Conservation (phyloP, 73 alveolate genomes). For the Tetrahymena malaccensis region DNA sequence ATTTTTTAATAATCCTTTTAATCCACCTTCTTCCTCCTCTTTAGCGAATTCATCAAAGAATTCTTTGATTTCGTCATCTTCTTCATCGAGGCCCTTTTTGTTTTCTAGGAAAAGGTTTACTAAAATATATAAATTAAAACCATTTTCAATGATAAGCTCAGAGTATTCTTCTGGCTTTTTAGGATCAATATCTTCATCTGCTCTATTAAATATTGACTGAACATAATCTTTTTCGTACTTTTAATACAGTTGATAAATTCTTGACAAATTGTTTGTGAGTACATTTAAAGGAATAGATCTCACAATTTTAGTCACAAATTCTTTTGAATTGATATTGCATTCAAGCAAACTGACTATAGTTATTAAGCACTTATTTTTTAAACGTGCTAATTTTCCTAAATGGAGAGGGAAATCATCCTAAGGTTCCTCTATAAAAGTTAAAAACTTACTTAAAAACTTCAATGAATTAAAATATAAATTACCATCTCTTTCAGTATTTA, state of each 20-base stretch:
- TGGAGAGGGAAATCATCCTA: neutral
- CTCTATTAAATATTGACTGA: slow-evolving; percentile 1
- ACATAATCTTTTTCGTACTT: slow-evolving; percentile 18
- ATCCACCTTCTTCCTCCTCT: neutral
- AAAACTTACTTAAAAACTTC: neutral
- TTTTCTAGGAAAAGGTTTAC: slow-evolving; percentile 21
- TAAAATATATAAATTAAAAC: slow-evolving; percentile 21
- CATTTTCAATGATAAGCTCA: slow-evolving; percentile 19
- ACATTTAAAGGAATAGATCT: slow-evolving; percentile 11
- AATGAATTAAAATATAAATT: neutral
- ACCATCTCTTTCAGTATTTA: neutral
- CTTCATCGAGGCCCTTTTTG: slow-evolving; percentile 9
- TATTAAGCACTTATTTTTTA: slow-evolving; percentile 19
- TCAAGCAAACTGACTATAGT: slow-evolving; percentile 30
- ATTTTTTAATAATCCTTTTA: neutral
- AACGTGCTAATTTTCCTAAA: slow-evolving; percentile 8
- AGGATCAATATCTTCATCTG: neutral
- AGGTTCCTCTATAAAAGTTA: neutral
- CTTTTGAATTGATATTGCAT: slow-evolving; percentile 8
- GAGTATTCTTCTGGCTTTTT: slow-evolving; percentile 2
- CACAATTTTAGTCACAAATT: slow-evolving; percentile 9
- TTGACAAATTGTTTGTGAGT: neutral
- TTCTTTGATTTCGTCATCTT: slow-evolving; percentile 20
- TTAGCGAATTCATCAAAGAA: slow-evolving; percentile 16
- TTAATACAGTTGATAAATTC: neutral